Conservation (phyloP, 345 rosid species). For the Euphorbia lathyris region DNA sequence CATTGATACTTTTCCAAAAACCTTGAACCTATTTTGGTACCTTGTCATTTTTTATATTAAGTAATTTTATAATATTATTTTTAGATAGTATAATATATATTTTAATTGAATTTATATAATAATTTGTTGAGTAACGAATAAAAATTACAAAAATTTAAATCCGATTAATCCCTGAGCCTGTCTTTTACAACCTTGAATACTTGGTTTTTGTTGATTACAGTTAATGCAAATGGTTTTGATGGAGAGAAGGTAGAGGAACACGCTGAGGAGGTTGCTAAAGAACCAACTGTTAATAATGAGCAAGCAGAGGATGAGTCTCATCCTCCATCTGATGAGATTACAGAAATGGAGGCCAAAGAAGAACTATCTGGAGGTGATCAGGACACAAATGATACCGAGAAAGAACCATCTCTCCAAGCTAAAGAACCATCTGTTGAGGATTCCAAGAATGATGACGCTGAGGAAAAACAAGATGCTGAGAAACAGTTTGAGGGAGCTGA, state of each 20-base stretch:
- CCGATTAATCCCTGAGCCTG: too few relatives aligned
- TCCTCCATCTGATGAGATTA: conserved; percentile 16
- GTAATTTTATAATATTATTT: too few relatives aligned
- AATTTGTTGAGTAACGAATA: too few relatives aligned
- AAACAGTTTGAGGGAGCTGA: conserved; percentile 13
- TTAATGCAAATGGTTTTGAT: conserved; percentile 40
- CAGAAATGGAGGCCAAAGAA: conserved; percentile 17
- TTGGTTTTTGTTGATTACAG: conserved; percentile 22
- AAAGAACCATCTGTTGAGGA: conserved; percentile 23
- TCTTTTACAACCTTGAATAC: too few relatives aligned
- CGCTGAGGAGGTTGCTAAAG: conserved; percentile 15
- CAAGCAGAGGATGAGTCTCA: conserved; percentile 28
- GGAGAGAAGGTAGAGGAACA: conserved; percentile 29
- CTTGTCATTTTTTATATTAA: too few relatives aligned
- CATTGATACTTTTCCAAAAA: too few relatives aligned
- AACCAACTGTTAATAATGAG: conserved; percentile 21
- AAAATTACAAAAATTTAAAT: too few relatives aligned
- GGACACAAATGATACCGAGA: conserved; percentile 17
- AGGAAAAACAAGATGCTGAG: conserved; percentile 18
- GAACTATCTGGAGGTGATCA: conserved; percentile 19
- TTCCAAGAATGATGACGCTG: conserved; percentile 18
- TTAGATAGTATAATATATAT: too few relatives aligned
- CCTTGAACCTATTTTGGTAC: too few relatives aligned
- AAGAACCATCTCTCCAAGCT: neutral
- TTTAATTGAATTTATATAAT: too few relatives aligned